Base-by-base conservation (phyloP, 225 moss, liverwort and hornwort species). In the Pleurozium schreberi region DNA sequence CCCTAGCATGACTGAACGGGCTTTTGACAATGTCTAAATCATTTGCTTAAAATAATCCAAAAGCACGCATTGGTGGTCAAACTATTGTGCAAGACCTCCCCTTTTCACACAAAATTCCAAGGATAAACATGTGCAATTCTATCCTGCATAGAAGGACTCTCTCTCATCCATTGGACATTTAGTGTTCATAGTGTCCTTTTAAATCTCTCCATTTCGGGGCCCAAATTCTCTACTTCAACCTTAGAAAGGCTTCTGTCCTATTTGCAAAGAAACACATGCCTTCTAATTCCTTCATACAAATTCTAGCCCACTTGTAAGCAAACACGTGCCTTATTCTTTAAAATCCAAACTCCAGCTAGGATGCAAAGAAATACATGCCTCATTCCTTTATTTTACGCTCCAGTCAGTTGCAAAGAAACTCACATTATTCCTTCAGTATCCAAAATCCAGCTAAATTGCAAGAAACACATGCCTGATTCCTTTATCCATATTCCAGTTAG, bases 131-230 rank as follows among this genome's bases (percentile, higher is more conserved):
- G 0, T 28, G 28, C 25, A 69, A 4, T 69, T 69, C 0, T 71
- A 3, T 49, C 12, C 4, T 75, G 8, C 3, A 30, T 19, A 16
- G 18, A 47, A 31, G 30, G 19, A 74, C 18, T 74, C 2, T 11
- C 11, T 74, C 10, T 47, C 31, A 18, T 47, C 11, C 18, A 47
- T 74, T 0, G 0, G 7, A 47, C 47, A 47, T 4, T 74, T 26
- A 15, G 0, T 9, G 43, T 18, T 1, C 0, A 0, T 1, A 18
- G 0, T 0, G 0, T 73, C 18, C 28, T 28, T 45, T 3, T 17
- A 26, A 58, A n/a, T 57, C 79, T 79, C 58, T 58, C 28, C 11
- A 58, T 12, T 28, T 5, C 11, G 11, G 18, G 17, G 3, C 4
- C 22, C 8, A 58, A 58, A 6, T 26, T 58, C 58, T 57, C 10